These are phyloP conservation scores for Aspergillus tanneri DNA, from an alignment of 2,329 filamentous ascomycete genomes.

Conservation along the genomic window DNA sequence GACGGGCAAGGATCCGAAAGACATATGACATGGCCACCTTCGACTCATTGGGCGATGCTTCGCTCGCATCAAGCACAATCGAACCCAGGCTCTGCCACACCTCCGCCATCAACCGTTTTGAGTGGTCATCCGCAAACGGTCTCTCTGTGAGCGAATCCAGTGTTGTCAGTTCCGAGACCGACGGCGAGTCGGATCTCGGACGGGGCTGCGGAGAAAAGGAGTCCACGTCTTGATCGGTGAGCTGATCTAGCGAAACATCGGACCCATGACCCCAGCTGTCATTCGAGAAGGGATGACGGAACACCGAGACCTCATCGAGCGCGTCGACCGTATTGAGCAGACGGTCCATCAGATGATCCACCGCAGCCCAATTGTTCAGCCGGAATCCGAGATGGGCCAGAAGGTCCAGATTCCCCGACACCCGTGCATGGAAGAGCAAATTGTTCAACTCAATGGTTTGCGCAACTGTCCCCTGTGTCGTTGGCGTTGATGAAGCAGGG, in stretches of 20 bases:
- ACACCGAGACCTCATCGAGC: conserved; percentile 18
- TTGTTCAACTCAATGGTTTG: conserved; percentile 32
- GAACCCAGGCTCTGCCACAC: conserved; percentile 41
- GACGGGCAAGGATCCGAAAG: conserved; percentile 44
- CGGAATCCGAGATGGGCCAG: conserved; percentile 42
- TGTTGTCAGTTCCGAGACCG: conserved; percentile 9
- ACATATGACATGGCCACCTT: conserved; percentile 46
- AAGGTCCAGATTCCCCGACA: conserved; percentile 33
- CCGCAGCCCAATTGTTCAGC: conserved; percentile 42
- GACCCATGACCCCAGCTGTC: conserved; percentile 26
- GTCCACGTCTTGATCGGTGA: conserved; percentile 21
- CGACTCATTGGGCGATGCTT: conserved; percentile 33
- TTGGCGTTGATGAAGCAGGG: neutral
- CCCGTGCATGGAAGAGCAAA: conserved; percentile 33
- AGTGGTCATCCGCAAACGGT: conserved; percentile 25
- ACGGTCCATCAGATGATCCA: conserved; percentile 38
- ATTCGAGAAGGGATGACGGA: conserved; percentile 27
- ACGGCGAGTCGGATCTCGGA: neutral
- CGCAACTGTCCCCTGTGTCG: conserved; percentile 19
- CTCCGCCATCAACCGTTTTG: conserved; percentile 34
- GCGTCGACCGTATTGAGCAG: conserved; percentile 40
- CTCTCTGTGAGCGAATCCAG: conserved; percentile 27
- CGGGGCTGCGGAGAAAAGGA: conserved; percentile 9
- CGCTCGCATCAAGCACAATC: conserved; percentile 45
- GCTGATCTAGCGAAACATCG: conserved; percentile 30